Conservation (phyloP, 192 early-diverging fungal genomes). For the Dissophora ornata region DNA sequence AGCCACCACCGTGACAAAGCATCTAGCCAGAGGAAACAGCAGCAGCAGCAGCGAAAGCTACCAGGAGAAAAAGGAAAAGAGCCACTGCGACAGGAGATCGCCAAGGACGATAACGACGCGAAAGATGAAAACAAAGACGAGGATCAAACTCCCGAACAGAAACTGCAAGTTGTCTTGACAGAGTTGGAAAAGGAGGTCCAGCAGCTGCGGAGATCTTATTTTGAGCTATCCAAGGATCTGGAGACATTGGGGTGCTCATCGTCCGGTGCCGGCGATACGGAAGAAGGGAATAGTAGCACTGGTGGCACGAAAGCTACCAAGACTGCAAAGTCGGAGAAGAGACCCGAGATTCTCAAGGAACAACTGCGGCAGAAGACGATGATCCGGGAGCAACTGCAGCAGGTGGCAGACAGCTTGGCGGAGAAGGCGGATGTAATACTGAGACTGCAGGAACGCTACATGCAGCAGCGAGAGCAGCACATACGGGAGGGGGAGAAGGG, state of each 20-base stretch:
- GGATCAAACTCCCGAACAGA: slow-evolving; percentile 12
- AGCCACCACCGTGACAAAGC: too few species aligned
- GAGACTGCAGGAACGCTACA: slow-evolving; percentile 21
- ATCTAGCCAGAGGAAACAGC: too few species aligned
- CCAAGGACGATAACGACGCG: not conserved
- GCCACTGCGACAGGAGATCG: not conserved
- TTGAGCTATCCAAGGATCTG: slow-evolving; percentile 17
- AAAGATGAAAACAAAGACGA: not conserved
- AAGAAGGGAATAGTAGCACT: not conserved
- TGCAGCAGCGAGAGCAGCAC: slow-evolving; percentile 7
- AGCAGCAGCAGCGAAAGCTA: too few species aligned
- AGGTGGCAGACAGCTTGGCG: slow-evolving; percentile 21
- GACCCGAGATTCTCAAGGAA: not conserved
- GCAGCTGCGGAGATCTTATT: slow-evolving; percentile 28
- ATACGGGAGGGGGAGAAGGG: not conserved
- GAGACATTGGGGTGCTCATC: slow-evolving; percentile 7
- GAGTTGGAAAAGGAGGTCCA: slow-evolving; percentile 24
- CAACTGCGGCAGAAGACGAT: slow-evolving; percentile 16
- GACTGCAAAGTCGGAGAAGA: not conserved
- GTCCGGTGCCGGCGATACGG: not conserved
- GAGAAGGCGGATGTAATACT: slow-evolving; percentile 30
- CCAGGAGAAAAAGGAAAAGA: too few species aligned
- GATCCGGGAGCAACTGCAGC: slow-evolving; percentile 15
- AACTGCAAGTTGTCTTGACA: slow-evolving; percentile 15
- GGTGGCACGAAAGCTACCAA: not conserved